Evolutionary conservation across 2,329 filamentous ascomycete genomes (phyloP).

Genomic region (Fusarium verrucosum): DNA sequence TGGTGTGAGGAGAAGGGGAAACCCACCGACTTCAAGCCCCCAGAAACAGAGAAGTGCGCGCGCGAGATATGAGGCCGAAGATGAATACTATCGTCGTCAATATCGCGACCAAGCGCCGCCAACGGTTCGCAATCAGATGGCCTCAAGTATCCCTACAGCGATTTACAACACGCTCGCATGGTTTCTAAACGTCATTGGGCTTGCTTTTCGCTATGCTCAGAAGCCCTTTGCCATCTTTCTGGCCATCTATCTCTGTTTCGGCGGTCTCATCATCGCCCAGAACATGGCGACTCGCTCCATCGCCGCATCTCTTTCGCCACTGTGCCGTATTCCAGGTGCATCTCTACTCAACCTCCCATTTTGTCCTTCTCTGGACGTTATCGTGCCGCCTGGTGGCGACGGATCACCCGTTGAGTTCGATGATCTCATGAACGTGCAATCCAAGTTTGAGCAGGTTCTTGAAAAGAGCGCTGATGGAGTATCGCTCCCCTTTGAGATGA

Average conservation of each 20-base stretch:
- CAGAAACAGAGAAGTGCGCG: constrained; percentile 36
- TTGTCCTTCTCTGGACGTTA: constrained; percentile 56
- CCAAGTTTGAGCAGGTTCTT: constrained; percentile 79
- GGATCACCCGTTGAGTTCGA: constrained; percentile 71
- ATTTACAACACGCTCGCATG: constrained; percentile 58
- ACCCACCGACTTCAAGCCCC: constrained; percentile 35
- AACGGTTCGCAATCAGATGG: constrained; percentile 47
- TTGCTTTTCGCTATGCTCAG: constrained; percentile 70
- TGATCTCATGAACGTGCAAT: constrained; percentile 76
- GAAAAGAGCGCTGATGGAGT: constrained; percentile 72
- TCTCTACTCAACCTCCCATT: constrained; percentile 71
- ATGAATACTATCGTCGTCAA: constrained; percentile 25
- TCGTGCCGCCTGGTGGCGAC: constrained; percentile 35
- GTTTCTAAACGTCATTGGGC: constrained; percentile 63
- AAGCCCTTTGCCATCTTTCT: constrained; percentile 70
- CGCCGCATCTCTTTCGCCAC: constrained; percentile 69
- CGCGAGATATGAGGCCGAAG: constrained; percentile 27
- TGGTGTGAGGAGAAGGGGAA: constrained; percentile 45
- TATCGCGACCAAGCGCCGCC: constrained; percentile 7
- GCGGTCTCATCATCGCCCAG: constrained; percentile 66
- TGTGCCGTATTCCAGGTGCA: constrained; percentile 75
- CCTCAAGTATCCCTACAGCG: constrained; percentile 50
- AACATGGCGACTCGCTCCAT: constrained; percentile 71
- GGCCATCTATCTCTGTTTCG: constrained; percentile 68
- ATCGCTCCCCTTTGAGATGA: constrained; percentile 80